A percentile compares a stretch with the other conserved stretches of the same genome.
Evolutionary conservation across 2,329 filamentous ascomycete genomes (phyloP).

Genomic region (Pseudopithomyces maydicus): DNA sequence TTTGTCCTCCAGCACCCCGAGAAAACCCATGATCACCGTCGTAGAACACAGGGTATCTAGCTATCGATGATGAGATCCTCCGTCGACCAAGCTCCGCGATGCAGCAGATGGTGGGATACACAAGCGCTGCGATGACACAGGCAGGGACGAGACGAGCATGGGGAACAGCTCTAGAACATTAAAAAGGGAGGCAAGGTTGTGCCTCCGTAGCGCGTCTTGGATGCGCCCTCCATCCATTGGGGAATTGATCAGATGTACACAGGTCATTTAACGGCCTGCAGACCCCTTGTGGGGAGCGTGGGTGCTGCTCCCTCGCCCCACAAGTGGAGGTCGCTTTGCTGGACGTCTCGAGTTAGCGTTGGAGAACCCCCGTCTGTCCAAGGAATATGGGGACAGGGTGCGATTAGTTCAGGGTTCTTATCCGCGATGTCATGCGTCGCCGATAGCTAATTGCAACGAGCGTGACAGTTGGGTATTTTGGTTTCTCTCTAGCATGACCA

Average conservation of each 20-base stretch:
- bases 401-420: slow-evolving; percentile 2
- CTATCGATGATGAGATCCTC: background rate
- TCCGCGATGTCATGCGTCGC: background rate
- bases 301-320: slow-evolving; percentile 3
- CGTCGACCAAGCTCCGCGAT: background rate
- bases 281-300: slow-evolving; percentile 1
- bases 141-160: background rate
- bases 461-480: too few relatives aligned
- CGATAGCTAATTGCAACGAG: background rate
- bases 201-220: background rate
- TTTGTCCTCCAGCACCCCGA: slow-evolving; percentile 39
- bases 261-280: slow-evolving; percentile 1
- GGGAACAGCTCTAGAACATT: background rate
- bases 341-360: background rate
- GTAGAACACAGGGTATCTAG: background rate
- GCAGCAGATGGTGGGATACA: background rate
- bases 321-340: slow-evolving; percentile 1
- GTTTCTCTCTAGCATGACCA: too few relatives aligned
- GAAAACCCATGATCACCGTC: slow-evolving; percentile 34
- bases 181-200: background rate
- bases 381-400: background rate
- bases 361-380: slow-evolving; percentile 3
- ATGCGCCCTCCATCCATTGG: background rate
- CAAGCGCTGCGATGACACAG: slow-evolving; percentile 1
- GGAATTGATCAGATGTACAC: slow-evolving; percentile 5